These are phyloP conservation scores for Diospyros kaki DNA, from an alignment of 148 eudicot genomes.

Conservation along the genomic window DNA sequence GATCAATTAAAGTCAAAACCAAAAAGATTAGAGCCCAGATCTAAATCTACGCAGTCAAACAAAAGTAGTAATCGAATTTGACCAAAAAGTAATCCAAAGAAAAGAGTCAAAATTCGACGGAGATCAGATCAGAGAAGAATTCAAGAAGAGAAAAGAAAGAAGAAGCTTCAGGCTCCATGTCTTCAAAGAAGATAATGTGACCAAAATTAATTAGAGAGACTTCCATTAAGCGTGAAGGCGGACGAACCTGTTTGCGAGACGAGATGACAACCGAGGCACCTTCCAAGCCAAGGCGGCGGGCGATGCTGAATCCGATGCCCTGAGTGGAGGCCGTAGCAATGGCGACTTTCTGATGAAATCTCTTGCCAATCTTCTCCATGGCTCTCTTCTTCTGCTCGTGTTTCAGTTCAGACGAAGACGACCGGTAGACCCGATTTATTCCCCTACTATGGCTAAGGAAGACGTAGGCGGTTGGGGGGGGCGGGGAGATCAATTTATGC, in stretches of 20 bases:
- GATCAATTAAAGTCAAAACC: constrained; percentile 7
- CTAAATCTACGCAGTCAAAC: background rate
- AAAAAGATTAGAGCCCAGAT: background rate
- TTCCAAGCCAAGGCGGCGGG: constrained; percentile 80
- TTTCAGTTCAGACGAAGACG: too few relatives aligned
- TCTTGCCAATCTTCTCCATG: constrained; percentile 47
- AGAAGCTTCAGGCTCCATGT: background rate
- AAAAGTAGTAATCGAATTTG: background rate
- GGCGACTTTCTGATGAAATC: constrained; percentile 80
- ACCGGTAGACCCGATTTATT: too few relatives aligned
- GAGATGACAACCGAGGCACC: constrained; percentile 88
- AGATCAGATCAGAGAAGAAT: background rate
- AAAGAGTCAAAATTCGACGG: background rate
- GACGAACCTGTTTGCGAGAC: constrained; percentile 73
- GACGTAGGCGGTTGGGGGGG: too few relatives aligned
- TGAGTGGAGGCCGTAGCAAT: constrained; percentile 92
- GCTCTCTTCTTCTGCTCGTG: background rate
- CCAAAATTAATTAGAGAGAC: background rate
- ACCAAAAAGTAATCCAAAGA: background rate
- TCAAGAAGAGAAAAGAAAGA: background rate
- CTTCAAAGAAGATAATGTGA: background rate
- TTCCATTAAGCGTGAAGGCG: too few relatives aligned
- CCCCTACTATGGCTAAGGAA: too few relatives aligned
- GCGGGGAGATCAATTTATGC: too few relatives aligned
- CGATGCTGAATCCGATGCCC: constrained; percentile 88